phyloP scores from a whole-genome alignment of 495 filamentous ascomycete species.

The Mytilinidion resinicola region DNA sequence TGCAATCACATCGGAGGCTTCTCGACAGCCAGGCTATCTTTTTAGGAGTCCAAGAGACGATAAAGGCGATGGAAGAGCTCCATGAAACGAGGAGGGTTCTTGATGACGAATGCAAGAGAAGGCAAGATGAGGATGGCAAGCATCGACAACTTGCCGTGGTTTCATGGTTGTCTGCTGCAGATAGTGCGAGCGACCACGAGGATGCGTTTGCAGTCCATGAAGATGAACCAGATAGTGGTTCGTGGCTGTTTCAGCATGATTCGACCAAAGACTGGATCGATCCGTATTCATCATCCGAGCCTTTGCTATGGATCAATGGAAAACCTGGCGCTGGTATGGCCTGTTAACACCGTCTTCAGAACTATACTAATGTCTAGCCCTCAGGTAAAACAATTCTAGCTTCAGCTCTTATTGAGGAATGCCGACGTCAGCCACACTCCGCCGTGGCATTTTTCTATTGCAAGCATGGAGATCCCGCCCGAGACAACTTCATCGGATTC shows the following conservation, averaged over 20 bases:
- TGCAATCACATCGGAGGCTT: conserved; percentile 36
- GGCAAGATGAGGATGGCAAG: neutral
- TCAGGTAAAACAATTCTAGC: conserved; percentile 29
- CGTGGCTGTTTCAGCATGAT: conserved; percentile 14
- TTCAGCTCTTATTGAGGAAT: conserved; percentile 20
- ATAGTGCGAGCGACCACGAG: conserved; percentile 10
- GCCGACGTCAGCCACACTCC: neutral
- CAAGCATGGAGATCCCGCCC: conserved; percentile 8
- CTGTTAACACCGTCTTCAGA: neutral
- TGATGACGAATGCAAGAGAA: conserved; percentile 2
- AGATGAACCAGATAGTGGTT: conserved; percentile 7
- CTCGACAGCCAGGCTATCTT: conserved; percentile 32
- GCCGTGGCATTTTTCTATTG: conserved; percentile 21
- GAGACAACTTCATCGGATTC: conserved; percentile 10
- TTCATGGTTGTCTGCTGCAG: conserved; percentile 12
- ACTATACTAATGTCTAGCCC: neutral
- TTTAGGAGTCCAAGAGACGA: conserved; percentile 6
- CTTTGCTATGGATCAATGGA: conserved; percentile 8
- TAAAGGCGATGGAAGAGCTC: conserved; percentile 7
- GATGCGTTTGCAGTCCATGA: neutral
- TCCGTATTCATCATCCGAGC: neutral
- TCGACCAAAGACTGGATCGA: conserved; percentile 13
- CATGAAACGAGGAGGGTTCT: neutral
- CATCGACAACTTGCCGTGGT: neutral
- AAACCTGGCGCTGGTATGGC: conserved; percentile 22